phyloP scores from a whole-genome alignment of 1,139 yeast species.

The Nakaseomyces nivariensis region DNA sequence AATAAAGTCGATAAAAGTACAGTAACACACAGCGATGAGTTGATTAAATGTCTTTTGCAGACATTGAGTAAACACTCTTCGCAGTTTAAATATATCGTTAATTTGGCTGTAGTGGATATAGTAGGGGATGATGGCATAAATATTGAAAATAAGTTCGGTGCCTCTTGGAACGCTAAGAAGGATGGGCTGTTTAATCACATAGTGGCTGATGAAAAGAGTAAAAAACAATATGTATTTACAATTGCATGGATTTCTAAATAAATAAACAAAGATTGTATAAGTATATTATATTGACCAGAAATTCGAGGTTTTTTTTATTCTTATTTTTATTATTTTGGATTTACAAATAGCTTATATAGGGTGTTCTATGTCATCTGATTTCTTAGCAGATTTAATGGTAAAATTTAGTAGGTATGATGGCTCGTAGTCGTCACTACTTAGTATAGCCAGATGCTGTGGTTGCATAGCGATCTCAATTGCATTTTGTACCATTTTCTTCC shows the following conservation, averaged over 20 bases:
- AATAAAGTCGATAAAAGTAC: constrained; percentile 4
- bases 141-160: constrained; percentile 30
- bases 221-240: constrained; percentile 16
- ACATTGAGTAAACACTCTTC: constrained; percentile 29
- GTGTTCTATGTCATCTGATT: not conserved
- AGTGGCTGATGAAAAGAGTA: constrained; percentile 6
- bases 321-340: not conserved
- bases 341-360: not conserved
- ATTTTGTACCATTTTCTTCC: constrained; percentile 18
- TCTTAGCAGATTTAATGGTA: constrained; percentile 2
- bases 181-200: constrained; percentile 32
- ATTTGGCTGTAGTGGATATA: constrained; percentile 17
- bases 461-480: constrained; percentile 10
- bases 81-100: constrained; percentile 31
- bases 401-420: constrained; percentile 1
- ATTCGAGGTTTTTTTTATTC: no score
- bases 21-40: constrained; percentile 4
- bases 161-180: constrained; percentile 32
- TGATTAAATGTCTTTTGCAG: constrained; percentile 15
- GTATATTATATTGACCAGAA: no score
- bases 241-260: constrained; percentile 24
- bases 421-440: constrained; percentile 1
- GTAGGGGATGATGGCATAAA: constrained; percentile 11
- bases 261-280: not conserved
- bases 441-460: constrained; percentile 1